A percentile compares a stretch with the other conserved stretches of the same genome.
Conservation (phyloP, 2,329 filamentous ascomycete genomes). For the Trichoderma hamatum region DNA sequence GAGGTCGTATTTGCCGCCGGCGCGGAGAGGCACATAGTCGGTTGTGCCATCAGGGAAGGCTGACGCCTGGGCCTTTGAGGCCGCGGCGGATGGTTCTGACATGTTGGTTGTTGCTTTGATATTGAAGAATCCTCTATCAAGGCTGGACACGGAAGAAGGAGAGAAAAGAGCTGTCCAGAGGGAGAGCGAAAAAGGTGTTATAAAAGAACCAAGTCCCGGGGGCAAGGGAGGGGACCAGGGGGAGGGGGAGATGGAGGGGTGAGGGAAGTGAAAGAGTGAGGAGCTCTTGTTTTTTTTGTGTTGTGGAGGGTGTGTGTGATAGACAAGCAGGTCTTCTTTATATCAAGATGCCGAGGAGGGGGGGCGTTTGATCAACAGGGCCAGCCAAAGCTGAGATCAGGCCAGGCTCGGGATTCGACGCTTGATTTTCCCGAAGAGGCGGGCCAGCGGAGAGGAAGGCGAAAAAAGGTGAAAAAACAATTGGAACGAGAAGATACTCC, state of each 20-base stretch:
- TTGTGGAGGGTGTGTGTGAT: conserved; percentile 18
- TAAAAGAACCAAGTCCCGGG: conserved; percentile 10
- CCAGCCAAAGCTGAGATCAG: not conserved
- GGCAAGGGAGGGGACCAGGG: not conserved
- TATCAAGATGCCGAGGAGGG: not conserved
- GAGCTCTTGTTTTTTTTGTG: not conserved
- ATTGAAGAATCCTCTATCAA: not conserved
- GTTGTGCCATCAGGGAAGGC: conserved; percentile 57
- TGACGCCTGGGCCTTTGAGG: conserved; percentile 45
- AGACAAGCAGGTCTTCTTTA: conserved; percentile 24
- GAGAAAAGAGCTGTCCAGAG: not conserved
- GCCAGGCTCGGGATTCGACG: not conserved
- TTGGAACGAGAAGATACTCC: not conserved
- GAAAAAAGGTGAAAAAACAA: not conserved
- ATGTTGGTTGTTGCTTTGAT: conserved; percentile 31
- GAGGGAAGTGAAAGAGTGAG: not conserved
- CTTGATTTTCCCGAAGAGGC: not conserved
- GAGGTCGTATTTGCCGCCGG: conserved; percentile 48
- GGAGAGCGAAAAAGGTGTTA: not conserved
- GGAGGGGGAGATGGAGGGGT: not conserved
- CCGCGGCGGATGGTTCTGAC: conserved; percentile 45
- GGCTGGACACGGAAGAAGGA: not conserved
- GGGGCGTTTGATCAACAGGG: not conserved
- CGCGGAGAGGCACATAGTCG: conserved; percentile 57
- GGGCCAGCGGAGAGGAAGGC: not conserved